Evolutionary conservation across 257 asterid species (phyloP), one percentile per base, ranked within the genome.

Genomic region (Solanum virginianum): DNA sequence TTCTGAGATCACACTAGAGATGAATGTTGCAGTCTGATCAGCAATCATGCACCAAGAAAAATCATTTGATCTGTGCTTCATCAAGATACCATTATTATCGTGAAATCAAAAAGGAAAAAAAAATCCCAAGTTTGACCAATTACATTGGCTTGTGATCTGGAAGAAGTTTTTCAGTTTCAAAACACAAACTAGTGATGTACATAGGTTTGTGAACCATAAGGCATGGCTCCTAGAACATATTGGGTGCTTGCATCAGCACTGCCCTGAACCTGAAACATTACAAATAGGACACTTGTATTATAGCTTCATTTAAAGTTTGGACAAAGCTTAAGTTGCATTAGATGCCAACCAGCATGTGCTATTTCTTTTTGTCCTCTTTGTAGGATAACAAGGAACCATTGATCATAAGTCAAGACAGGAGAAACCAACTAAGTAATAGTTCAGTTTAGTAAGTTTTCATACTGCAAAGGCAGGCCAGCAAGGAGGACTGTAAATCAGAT

Each of bases 181-280:
- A 75, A 36, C 43, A 56, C 63, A 20, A 53, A 39, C 85, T 86
- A 88, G 18, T 81, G 84, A 70, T 82, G 83, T 49, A 41, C 85
- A 72, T 80, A 83, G 39, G 87, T 72, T 54, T 80, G 82, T 45
- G 88, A 88, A 65, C 72, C 74, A 51, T 80, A 87, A 29, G 86
- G 83, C 36, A 77, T 17, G 13, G 81, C 89, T 39, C 86, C 90
- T 71, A 85, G 91, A 29, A 75, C 92, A 80, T 88, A 88, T 39
- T 82, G 89, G 43, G 80, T 22, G 79, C 43, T 71, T 80, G 86
- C 80, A 82, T 86, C 85, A 45, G 63, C 69, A 51, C 71, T 86
- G 62, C 85, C 89, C 85, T 89, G 91, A 79, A 83, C 74, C 87
- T 89, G 87, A 71, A 62, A 87, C 36, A 84, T 43, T 59, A 65